Conservation (phyloP, 208 protist species). For the Trypanosoma brucei region DNA sequence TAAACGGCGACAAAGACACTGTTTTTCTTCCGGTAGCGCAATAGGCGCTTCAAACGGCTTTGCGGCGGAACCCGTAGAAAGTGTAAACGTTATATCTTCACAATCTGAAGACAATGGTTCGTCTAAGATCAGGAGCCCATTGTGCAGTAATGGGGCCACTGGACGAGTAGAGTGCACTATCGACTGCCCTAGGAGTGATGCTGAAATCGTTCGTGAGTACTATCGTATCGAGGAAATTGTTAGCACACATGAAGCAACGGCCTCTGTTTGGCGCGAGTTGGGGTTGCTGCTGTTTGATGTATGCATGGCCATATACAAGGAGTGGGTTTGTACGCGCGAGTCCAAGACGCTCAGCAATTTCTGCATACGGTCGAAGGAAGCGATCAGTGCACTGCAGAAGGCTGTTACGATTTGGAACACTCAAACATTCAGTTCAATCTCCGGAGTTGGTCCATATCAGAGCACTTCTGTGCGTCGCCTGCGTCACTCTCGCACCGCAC, state of each 20-base stretch:
- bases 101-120: background rate
- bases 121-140: background rate
- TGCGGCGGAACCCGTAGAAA: background rate
- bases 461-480: conserved; percentile 47
- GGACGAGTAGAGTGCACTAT: background rate
- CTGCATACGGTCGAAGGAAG: conserved; percentile 62
- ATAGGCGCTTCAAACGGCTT: background rate
- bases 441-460: conserved; percentile 66
- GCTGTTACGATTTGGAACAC: conserved; percentile 72
- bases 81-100: background rate
- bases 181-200: conserved; percentile 37
- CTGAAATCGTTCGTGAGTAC: conserved; percentile 71
- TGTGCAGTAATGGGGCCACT: background rate
- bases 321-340: conserved; percentile 65
- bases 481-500: conserved; percentile 57
- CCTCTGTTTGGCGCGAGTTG: conserved; percentile 84
- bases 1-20: background rate
- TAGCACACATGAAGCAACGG: conserved; percentile 32
- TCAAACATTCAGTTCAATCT: conserved; percentile 35
- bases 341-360: conserved; percentile 78
- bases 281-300: conserved; percentile 82
- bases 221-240: conserved; percentile 78
- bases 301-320: conserved; percentile 76
- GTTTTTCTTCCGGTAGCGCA: background rate
- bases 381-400: conserved; percentile 74